Conservation (phyloP, 495 filamentous ascomycete species). For the Trichoderma erinaceum region DNA sequence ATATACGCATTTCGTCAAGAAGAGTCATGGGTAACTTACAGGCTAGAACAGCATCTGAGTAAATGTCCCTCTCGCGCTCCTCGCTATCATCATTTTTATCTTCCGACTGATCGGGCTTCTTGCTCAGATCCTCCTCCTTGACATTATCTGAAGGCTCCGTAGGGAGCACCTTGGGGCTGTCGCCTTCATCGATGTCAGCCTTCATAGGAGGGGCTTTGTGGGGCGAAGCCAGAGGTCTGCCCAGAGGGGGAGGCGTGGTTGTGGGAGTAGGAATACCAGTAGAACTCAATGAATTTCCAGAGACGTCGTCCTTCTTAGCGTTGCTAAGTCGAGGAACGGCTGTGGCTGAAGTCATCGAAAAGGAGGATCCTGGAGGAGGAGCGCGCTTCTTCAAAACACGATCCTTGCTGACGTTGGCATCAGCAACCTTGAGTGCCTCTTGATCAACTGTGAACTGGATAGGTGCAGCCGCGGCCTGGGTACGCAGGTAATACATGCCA, state of each 20-base stretch:
- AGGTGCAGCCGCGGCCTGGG: constrained; percentile 90
- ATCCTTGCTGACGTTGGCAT: constrained; percentile 69
- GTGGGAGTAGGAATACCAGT: constrained; percentile 61
- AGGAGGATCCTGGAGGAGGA: constrained; percentile 46
- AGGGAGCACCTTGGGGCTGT: constrained; percentile 67
- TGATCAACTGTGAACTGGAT: constrained; percentile 99
- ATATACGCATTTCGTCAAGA: background rate
- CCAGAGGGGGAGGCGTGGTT: constrained; percentile 50
- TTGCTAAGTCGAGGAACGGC: constrained; percentile 34
- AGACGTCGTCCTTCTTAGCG: constrained; percentile 37
- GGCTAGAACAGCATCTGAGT: constrained; percentile 79
- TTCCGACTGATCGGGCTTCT: constrained; percentile 43
- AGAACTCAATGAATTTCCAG: constrained; percentile 24
- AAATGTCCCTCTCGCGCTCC: constrained; percentile 80
- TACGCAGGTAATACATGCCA: constrained; percentile 99
- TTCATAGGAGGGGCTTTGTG: constrained; percentile 52
- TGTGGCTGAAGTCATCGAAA: constrained; percentile 38
- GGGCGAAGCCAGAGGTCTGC: constrained; percentile 37
- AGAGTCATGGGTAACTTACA: constrained; percentile 51
- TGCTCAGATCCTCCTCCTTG: constrained; percentile 51
- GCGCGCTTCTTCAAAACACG: constrained; percentile 61
- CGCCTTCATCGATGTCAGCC: constrained; percentile 63
- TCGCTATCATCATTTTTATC: constrained; percentile 60
- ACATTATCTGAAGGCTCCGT: constrained; percentile 57
- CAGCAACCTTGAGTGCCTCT: constrained; percentile 82